Evolutionary conservation across 1,284 basidiomycete species (phyloP), one percentile per base, ranked within the genome.

Genomic region (Austropuccinia psidii): DNA sequence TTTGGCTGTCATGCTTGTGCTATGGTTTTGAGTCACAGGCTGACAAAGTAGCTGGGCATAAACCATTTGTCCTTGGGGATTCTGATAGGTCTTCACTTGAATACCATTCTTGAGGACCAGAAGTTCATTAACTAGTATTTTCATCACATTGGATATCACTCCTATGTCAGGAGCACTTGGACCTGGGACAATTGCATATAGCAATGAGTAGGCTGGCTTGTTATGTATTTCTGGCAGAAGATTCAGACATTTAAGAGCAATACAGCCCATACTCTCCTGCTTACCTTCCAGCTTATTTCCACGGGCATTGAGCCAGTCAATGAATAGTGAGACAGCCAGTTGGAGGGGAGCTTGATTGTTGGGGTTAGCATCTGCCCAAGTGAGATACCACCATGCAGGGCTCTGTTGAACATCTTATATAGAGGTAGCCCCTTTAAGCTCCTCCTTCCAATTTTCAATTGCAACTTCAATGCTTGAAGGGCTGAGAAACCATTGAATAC

Each of bases 251-350:
- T 57, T 69, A 21, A 43, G 45, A 21, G 54, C 21, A 33, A 69
- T 55, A 13, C 37, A 27, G 1, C 67, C 67, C 37, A 69, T n/a
- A 0, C 41, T 57, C 41, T 41, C 7, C 8, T 57, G 52, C 6
- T 55, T 57, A 27, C 67, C 67, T n/a, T 24, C 41, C 17, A 33
- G 19, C 39, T 69, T 69, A 43, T 69, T 69, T 15, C 67, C 67
- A 31, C 35, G 21, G 5, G 39, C 52, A 35, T 69, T 69, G n/a
- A 69, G 58, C 67, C 67, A 69, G 27, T 69, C 54, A 31, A 58
- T 39, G 35, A 58, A 58, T 21, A 69, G 41, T 2, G 67, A 69
- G 35, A 69, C 43, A 17, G 47, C 39, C 2, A 66, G 47, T 11
- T 50, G 24, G 17, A 66, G 24, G 5, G 62, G n/a, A n/a, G n/a